Percentiles rank a stretch among this genome's conserved stretches.
These are phyloP conservation scores for Phytophthora uliginosa DNA, from an alignment of 352 stramenopile genomes.

Conservation along the genomic window DNA sequence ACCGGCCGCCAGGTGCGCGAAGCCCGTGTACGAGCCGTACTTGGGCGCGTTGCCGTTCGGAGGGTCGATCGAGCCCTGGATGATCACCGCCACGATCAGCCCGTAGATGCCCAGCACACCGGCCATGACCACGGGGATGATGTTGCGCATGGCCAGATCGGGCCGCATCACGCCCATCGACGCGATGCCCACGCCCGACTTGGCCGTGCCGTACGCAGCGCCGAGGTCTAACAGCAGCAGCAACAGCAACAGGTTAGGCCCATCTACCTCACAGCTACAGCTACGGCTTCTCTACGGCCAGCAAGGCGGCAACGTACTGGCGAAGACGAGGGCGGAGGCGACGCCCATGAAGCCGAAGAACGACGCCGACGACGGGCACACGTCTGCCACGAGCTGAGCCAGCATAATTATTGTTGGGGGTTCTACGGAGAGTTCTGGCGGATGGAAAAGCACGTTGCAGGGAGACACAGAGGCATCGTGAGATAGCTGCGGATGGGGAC, in stretches of 20 bases:
- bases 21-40: constrained; percentile 97
- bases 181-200: constrained; percentile 98
- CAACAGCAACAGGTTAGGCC: constrained; percentile 3
- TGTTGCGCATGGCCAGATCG: constrained; percentile 98
- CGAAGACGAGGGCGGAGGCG: constrained; percentile 91
- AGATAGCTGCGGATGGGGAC: constrained; percentile 12
- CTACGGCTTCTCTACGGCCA: too few relatives aligned
- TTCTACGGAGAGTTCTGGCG: constrained; percentile 29
- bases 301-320: constrained; percentile 32
- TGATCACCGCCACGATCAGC: constrained; percentile 96
- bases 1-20: constrained; percentile 95
- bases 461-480: not conserved
- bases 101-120: constrained; percentile 98
- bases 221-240: constrained; percentile 88
- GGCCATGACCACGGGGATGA: constrained; percentile 99
- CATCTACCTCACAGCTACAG: not conserved
- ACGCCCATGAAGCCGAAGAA: constrained; percentile 99
- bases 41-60: constrained; percentile 67
- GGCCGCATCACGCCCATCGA: constrained; percentile 97
- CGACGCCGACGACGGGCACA: constrained; percentile 97
- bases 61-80: constrained; percentile 92
- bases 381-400: constrained; percentile 89
- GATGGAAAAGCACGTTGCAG: constrained; percentile 2
- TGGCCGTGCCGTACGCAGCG: constrained; percentile 97
- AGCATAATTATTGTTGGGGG: constrained; percentile 43